Percentiles rank a stretch among this genome's conserved stretches.
Evolutionary conservation across 768 basidiomycete species (phyloP).

Genomic region (Plicaturopsis crispa): DNA sequence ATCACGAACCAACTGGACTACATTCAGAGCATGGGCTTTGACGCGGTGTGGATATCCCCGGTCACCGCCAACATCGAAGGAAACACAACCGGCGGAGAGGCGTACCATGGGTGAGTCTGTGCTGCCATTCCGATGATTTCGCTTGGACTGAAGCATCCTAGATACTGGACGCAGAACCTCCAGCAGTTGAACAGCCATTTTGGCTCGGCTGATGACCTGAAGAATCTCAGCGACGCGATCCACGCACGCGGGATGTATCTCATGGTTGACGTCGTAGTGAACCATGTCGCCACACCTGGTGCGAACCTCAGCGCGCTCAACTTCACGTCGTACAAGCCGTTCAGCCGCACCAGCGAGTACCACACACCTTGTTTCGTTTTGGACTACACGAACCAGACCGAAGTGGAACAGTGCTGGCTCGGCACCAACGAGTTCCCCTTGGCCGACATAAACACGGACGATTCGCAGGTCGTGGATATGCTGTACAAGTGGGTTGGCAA

Average conservation of each 20-base stretch:
- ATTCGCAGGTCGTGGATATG: conserved; percentile 49
- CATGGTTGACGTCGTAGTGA: conserved; percentile 82
- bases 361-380: too few species aligned
- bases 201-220: conserved; percentile 67
- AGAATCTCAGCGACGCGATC: conserved; percentile 53
- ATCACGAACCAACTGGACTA: conserved; percentile 78
- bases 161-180: conserved; percentile 61
- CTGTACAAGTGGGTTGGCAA: conserved; percentile 65
- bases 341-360: too few species aligned
- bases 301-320: too few species aligned
- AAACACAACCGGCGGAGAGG: conserved; percentile 64
- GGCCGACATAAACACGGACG: conserved; percentile 73
- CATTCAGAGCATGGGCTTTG: conserved; percentile 76
- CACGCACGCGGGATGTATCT: conserved; percentile 60
- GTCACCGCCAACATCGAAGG: conserved; percentile 74
- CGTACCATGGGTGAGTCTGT: conserved; percentile 89
- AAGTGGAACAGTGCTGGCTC: conserved; percentile 81
- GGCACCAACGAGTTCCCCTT: conserved; percentile 70
- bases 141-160: too few species aligned
- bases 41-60: conserved; percentile 86
- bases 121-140: too few species aligned
- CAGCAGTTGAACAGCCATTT: conserved; percentile 61
- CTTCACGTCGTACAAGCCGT: too few species aligned
- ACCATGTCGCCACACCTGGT: conserved; percentile 75
- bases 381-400: too few species aligned